phyloP scores from a whole-genome alignment of 805 yeast species.

The Pichia phayaonensis region DNA sequence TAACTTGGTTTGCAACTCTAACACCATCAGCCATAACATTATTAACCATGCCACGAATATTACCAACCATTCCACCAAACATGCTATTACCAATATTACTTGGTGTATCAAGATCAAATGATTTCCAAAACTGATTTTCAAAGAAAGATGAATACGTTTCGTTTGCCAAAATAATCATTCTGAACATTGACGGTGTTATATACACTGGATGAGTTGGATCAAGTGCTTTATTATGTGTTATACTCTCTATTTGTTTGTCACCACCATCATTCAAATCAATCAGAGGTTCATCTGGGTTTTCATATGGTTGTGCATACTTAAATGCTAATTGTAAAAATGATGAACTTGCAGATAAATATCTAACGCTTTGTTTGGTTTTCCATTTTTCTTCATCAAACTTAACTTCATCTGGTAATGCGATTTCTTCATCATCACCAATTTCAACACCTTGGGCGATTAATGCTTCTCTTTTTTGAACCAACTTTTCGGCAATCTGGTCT shows the following conservation, averaged over 20 bases:
- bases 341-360: slow-evolving; percentile 83
- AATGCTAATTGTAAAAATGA: slow-evolving; percentile 80
- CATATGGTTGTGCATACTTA: slow-evolving; percentile 77
- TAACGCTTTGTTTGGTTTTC: slow-evolving; percentile 58
- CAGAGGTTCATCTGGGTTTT: slow-evolving; percentile 33
- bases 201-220: slow-evolving; percentile 73
- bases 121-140: slow-evolving; percentile 54
- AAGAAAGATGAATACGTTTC: slow-evolving; percentile 87
- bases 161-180: slow-evolving; percentile 92
- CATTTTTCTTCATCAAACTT: slow-evolving; percentile 56
- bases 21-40: slow-evolving; percentile 88
- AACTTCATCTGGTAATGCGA: slow-evolving; percentile 49
- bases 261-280: slow-evolving; percentile 36
- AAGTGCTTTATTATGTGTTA: slow-evolving; percentile 63
- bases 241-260: slow-evolving; percentile 22
- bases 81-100: slow-evolving; percentile 31
- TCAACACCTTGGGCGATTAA: slow-evolving; percentile 27
- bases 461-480: slow-evolving; percentile 35
- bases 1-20: slow-evolving; percentile 83
- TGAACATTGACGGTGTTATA: slow-evolving; percentile 76
- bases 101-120: slow-evolving; percentile 54
- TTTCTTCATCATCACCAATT: slow-evolving; percentile 27
- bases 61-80: slow-evolving; percentile 34
- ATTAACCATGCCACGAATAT: slow-evolving; percentile 81
- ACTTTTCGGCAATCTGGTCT: slow-evolving; percentile 56